Conservation (phyloP, 2,329 filamentous ascomycete species). For the Dothideomycetes sp. region DNA sequence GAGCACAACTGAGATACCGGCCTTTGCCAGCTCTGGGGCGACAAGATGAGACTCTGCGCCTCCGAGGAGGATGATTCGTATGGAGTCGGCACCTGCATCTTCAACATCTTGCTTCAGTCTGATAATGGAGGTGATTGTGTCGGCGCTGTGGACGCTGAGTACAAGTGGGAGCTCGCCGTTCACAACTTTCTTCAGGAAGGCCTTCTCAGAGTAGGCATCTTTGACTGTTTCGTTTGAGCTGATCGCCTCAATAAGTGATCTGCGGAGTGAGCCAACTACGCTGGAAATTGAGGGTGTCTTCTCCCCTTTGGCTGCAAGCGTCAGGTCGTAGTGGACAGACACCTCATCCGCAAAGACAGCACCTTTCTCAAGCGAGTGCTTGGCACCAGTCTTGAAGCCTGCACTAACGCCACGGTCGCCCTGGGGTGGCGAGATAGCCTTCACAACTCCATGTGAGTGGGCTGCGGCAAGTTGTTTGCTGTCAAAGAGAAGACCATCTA, state of each 20-base stretch:
- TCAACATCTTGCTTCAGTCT: conserved; percentile 49
- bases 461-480: conserved; percentile 27
- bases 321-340: conserved; percentile 40
- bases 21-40: conserved; percentile 45
- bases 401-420: conserved; percentile 24
- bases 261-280: conserved; percentile 40
- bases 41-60: conserved; percentile 53
- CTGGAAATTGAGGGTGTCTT: conserved; percentile 42
- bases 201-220: conserved; percentile 33
- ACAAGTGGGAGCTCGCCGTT: conserved; percentile 44
- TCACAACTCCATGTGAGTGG: conserved; percentile 26
- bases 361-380: conserved; percentile 20
- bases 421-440: conserved; percentile 27
- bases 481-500: conserved; percentile 32
- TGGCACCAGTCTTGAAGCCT: conserved; percentile 24
- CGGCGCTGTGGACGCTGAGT: conserved; percentile 51
- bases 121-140: conserved; percentile 50
- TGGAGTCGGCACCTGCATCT: conserved; percentile 20
- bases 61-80: conserved; percentile 49
- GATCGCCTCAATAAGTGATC: conserved; percentile 43
- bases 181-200: conserved; percentile 45
- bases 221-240: conserved; percentile 23
- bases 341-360: conserved; percentile 29
- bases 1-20: conserved; percentile 49
- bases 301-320: conserved; percentile 33